These are phyloP conservation scores for Auricularia auricula-judae DNA, from an alignment of 768 basidiomycete genomes.

Conservation along the genomic window DNA sequence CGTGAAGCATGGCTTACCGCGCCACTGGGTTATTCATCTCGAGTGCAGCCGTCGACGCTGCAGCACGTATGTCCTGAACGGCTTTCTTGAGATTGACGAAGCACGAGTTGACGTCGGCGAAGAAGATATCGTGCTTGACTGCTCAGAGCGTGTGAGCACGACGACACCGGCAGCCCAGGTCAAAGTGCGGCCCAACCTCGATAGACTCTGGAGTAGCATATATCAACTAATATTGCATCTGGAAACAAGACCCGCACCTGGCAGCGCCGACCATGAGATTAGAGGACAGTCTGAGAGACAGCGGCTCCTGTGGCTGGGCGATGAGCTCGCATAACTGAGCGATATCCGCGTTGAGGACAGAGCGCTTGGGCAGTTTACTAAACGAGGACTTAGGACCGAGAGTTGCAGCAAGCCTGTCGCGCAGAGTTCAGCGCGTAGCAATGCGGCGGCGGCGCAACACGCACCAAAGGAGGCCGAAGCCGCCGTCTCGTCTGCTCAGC, in stretches of 20 bases:
- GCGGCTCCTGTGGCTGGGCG: constrained; percentile 70
- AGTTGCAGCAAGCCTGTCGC: constrained; percentile 76
- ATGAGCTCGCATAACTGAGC: constrained; percentile 71
- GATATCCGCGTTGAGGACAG: constrained; percentile 79
- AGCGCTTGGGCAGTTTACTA: constrained; percentile 71
- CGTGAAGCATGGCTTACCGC: constrained; percentile 32
- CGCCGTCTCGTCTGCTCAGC: constrained; percentile 70
- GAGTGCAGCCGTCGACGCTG: constrained; percentile 36
- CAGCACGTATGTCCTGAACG: constrained; percentile 50
- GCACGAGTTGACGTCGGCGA: constrained; percentile 69
- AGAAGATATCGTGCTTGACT: constrained; percentile 81
- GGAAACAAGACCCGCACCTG: constrained; percentile 38
- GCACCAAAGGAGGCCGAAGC: constrained; percentile 83
- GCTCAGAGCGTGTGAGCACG: background rate
- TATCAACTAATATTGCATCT: constrained; percentile 14
- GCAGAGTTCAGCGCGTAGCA: background rate
- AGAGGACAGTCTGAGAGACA: constrained; percentile 78
- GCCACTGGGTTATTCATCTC: constrained; percentile 62
- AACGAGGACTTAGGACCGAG: constrained; percentile 80
- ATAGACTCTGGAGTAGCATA: constrained; percentile 27
- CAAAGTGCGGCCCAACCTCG: constrained; percentile 26
- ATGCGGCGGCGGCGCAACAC: background rate
- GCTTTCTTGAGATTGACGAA: constrained; percentile 71
- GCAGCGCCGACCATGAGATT: constrained; percentile 85
- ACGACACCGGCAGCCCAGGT: background rate